Evolutionary conservation across 371 early-diverging fungal species (phyloP).

Genomic region (Chytridiales sp.): DNA sequence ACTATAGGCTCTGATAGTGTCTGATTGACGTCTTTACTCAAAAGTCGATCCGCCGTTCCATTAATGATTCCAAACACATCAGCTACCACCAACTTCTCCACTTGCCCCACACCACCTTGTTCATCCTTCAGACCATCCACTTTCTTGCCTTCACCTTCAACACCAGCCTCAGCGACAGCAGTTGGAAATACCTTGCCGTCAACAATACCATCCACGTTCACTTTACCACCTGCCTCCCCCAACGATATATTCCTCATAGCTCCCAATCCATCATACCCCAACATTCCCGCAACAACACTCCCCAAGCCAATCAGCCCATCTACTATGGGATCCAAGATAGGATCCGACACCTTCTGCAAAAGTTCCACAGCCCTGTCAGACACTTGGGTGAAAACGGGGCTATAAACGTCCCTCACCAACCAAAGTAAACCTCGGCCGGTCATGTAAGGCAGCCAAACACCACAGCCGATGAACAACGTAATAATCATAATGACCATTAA

Average conservation of each 20-base stretch:
- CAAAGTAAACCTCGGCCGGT: constrained; percentile 54
- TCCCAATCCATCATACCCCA: constrained; percentile 2
- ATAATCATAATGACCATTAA: constrained; percentile 74
- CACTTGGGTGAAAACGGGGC: constrained; percentile 27
- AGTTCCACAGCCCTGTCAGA: neutral
- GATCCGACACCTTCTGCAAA: constrained; percentile 37
- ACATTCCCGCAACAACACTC: neutral
- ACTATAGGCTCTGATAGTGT: neutral
- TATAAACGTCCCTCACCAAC: constrained; percentile 33
- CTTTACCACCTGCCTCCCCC: neutral
- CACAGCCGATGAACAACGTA: constrained; percentile 62
- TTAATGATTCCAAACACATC: neutral
- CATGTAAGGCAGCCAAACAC: constrained; percentile 75
- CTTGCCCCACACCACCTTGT: neutral
- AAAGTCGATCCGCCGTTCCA: no score
- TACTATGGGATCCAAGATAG: constrained; percentile 44
- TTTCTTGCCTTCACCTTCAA: neutral
- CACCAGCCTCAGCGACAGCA: neutral
- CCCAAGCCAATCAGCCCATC: constrained; percentile 29
- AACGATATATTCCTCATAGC: neutral
- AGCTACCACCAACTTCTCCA: neutral
- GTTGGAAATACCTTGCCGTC: neutral
- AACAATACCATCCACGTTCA: constrained; percentile 4
- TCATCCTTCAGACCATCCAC: neutral
- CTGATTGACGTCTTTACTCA: no score